Base-by-base conservation (phyloP, 768 basidiomycete species). In the Russula compacta region DNA sequence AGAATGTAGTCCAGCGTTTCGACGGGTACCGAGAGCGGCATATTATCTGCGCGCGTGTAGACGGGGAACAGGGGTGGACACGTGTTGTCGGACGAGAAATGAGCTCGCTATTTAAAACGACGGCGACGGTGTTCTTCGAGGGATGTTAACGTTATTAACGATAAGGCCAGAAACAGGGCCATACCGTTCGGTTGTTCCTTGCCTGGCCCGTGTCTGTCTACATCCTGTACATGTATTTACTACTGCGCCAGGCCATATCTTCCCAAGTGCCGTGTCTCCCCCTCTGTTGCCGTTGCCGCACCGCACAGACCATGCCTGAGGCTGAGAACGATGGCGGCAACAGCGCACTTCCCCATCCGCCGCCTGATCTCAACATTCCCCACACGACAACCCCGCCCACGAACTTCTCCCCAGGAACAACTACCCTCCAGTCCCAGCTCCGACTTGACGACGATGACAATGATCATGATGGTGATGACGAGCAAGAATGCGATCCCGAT, bases 381-480 rank as follows among this genome's bases (percentile, higher is more conserved):
- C 7, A 15, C 38, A 10, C 32, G 15, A 58, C 51, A 36, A n/a
- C 40, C 5, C 11, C 19, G 12, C 19, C 33, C 4, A 8, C 32
- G 56, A n/a, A n/a, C 39, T 46, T 44, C 38, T 40, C 43, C 32
- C 46, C 6, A 19, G 19, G 35, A 3, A 38, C 15, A n/a, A 43
- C 17, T 3, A 48, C 48, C 48, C 40, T 33, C 6, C 53, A 55
- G 10, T 44, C 19, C 15, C 60, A 44, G 29, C 49, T 52, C 29
- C 24, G 21, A n/a, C 44, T 42, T 21, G 51, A 39, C 12, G 46
- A 48, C 0, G 53, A 63, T 8, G 56, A 58, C 33, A 17, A 49
- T 19, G 52, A 40, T 12, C 56, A 63, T 35, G 52, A 58, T 21
- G 61, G 61, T 5, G 61, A 63, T 53, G 60, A 61, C 43, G 60